A percentile compares a stretch with the other conserved stretches of the same genome.
These are phyloP conservation scores for Haplographium delicatum DNA, from an alignment of 495 filamentous ascomycete genomes.

Conservation along the genomic window DNA sequence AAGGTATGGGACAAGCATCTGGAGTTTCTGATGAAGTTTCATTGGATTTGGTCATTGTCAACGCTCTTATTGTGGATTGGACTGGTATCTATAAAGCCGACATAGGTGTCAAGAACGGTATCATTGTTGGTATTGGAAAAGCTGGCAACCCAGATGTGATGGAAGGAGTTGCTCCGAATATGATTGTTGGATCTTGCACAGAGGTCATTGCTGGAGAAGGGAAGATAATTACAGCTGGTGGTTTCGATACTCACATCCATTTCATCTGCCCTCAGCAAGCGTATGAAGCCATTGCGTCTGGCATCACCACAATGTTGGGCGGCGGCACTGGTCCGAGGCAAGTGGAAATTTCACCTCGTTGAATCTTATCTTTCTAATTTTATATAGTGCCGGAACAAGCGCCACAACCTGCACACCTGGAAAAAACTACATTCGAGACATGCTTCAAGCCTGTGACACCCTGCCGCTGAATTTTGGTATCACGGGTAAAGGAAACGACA, in stretches of 20 bases:
- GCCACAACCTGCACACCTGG: conserved; percentile 96
- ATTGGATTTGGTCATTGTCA: conserved; percentile 85
- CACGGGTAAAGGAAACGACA: conserved; percentile 95
- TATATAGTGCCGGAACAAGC: conserved; percentile 74
- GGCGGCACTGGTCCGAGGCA: conserved; percentile 87
- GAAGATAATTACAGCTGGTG: conserved; percentile 90
- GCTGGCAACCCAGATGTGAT: conserved; percentile 96
- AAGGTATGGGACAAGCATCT: conserved; percentile 94
- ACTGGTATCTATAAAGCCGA: conserved; percentile 95
- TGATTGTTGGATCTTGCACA: conserved; percentile 86
- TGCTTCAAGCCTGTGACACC: conserved; percentile 84
- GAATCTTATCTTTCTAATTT: conserved; percentile 12
- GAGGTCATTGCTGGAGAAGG: conserved; percentile 95
- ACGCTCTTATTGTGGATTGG: conserved; percentile 89
- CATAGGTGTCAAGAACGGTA: conserved; percentile 85
- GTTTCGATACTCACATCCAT: conserved; percentile 90
- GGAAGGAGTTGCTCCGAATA: conserved; percentile 72
- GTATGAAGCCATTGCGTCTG: conserved; percentile 77
- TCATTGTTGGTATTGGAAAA: conserved; percentile 90
- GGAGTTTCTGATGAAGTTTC: conserved; percentile 65
- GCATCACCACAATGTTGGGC: conserved; percentile 88
- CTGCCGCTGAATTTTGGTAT: conserved; percentile 92
- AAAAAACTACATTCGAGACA: conserved; percentile 76
- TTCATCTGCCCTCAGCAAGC: conserved; percentile 97
- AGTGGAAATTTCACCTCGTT: neutral